A percentile compares a stretch with the other conserved stretches of the same genome.
phyloP scores from a whole-genome alignment of 2,329 filamentous ascomycete genomes.

The Sarocladium kiliense region DNA sequence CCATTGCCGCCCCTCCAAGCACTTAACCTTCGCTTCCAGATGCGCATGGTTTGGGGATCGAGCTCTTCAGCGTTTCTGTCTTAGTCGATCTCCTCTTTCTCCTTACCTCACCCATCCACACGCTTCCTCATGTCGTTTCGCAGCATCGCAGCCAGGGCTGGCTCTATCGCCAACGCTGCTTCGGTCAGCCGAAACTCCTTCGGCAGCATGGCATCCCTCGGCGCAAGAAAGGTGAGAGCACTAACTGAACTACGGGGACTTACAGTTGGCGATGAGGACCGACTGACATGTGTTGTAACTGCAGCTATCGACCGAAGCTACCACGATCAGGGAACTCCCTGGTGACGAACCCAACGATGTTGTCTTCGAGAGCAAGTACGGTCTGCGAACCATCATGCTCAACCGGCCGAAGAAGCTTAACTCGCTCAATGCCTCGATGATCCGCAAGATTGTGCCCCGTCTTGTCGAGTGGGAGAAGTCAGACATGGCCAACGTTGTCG shows the following conservation, averaged over 20 bases:
- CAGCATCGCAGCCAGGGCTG: conserved; percentile 48
- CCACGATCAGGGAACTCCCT: conserved; percentile 48
- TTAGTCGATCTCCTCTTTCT: not conserved
- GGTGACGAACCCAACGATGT: conserved; percentile 84
- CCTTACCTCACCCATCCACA: not conserved
- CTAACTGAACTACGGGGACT: conserved; percentile 41
- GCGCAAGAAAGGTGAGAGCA: conserved; percentile 32
- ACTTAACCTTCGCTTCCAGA: conserved; percentile 19
- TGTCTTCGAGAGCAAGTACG: conserved; percentile 82
- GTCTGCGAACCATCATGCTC: conserved; percentile 85
- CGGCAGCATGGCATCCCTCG: conserved; percentile 57
- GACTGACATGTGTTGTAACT: conserved; percentile 40
- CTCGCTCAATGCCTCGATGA: conserved; percentile 91
- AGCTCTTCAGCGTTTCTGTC: conserved; percentile 29
- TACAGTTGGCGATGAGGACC: not conserved
- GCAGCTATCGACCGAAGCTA: conserved; percentile 31
- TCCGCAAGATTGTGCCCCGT: conserved; percentile 84
- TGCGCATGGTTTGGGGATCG: conserved; percentile 24
- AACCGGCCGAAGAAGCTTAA: conserved; percentile 92
- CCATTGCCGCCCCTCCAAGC: conserved; percentile 10
- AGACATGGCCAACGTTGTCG: conserved; percentile 83
- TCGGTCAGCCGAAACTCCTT: conserved; percentile 32
- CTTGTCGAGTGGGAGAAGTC: conserved; percentile 93
- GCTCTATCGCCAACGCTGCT: conserved; percentile 39
- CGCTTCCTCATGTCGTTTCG: conserved; percentile 50